Conservation (phyloP, 805 yeast genomes). For the Kurtzmaniella fragi region DNA sequence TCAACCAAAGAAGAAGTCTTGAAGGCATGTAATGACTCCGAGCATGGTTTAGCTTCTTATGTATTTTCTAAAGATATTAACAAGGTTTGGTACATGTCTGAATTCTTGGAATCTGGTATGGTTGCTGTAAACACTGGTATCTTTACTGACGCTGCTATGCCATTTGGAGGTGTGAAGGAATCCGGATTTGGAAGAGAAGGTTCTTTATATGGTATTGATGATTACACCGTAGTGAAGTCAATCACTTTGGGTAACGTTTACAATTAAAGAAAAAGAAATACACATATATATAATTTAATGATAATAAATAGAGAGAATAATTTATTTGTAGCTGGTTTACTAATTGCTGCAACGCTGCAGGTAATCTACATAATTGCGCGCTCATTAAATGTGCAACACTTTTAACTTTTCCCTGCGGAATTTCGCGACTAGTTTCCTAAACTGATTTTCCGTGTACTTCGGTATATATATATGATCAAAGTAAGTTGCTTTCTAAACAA, state of each 20-base stretch:
- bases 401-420: too few species aligned
- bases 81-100: constrained; percentile 48
- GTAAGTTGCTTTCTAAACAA: too few species aligned
- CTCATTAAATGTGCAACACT: too few species aligned
- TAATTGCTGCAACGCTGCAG: too few species aligned
- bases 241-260: constrained; percentile 45
- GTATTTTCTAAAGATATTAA: constrained; percentile 50
- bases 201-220: constrained; percentile 69
- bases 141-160: constrained; percentile 55
- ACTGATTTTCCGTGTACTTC: too few species aligned
- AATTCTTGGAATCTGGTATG: constrained; percentile 60
- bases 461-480: too few species aligned
- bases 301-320: too few species aligned
- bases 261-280: not conserved
- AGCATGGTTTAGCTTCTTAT: constrained; percentile 56
- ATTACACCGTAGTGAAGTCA: constrained; percentile 57
- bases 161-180: constrained; percentile 75
- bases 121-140: constrained; percentile 58
- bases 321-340: too few species aligned
- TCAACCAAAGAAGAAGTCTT: constrained; percentile 51
- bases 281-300: too few species aligned
- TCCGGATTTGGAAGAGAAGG: constrained; percentile 83
- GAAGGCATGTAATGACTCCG: constrained; percentile 48
- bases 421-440: too few species aligned
- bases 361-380: too few species aligned